Percentiles rank a stretch among this genome's conserved stretches.
These are phyloP conservation scores for Curvularia lunata DNA, from an alignment of 2,329 filamentous ascomycete genomes.

Conservation along the genomic window DNA sequence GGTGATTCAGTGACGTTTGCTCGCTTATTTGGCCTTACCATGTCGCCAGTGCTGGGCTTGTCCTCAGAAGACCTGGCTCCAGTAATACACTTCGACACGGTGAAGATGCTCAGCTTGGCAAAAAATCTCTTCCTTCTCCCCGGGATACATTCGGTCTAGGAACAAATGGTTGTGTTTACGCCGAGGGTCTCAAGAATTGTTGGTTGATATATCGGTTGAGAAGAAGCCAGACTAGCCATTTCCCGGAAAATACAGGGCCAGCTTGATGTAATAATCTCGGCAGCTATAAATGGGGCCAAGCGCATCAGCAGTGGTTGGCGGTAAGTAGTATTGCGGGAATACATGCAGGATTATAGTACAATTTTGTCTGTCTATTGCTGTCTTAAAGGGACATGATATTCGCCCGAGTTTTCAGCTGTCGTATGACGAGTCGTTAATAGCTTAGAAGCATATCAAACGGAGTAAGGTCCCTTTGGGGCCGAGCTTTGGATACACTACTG, in stretches of 20 bases:
- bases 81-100: not conserved
- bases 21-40: not conserved
- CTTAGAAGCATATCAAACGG: not conserved
- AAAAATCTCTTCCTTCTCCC: no score
- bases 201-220: no score
- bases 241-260: not conserved
- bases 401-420: constrained; percentile 17
- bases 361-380: constrained; percentile 9
- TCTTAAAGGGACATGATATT: constrained; percentile 17
- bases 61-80: not conserved
- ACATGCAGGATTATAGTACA: constrained; percentile 26
- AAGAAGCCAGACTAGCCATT: constrained; percentile 9
- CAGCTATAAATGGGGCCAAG: no score
- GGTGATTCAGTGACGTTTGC: not conserved
- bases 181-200: no score
- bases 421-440: constrained; percentile 35
- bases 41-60: not conserved
- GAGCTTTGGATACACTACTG: constrained; percentile 19
- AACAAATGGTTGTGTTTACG: no score
- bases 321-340: constrained; percentile 26
- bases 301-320: constrained; percentile 28
- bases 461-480: no score
- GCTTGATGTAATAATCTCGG: no score
- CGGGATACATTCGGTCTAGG: no score
- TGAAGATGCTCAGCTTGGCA: no score